These are phyloP conservation scores for Colletotrichum sidae DNA, from an alignment of 2,329 filamentous ascomycete species.

Conservation along the genomic window DNA sequence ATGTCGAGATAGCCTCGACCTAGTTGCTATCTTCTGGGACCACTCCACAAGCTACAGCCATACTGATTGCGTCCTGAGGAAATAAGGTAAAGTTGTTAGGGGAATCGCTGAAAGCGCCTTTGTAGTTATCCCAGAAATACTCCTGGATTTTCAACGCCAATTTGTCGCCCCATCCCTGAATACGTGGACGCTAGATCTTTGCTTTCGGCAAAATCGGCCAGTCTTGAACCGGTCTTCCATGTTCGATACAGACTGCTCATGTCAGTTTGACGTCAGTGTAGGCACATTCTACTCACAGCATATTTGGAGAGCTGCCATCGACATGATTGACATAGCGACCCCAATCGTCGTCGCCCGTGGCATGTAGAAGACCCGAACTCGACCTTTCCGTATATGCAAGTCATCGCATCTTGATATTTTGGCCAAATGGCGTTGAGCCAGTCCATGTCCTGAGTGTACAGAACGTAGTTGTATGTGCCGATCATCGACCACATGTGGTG, in stretches of 20 bases:
- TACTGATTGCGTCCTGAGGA: constrained; percentile 70
- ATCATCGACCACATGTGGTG: constrained; percentile 59
- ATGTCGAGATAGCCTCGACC: constrained; percentile 55
- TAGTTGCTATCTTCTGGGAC: constrained; percentile 47
- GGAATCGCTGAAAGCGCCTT: constrained; percentile 67
- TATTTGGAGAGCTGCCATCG: constrained; percentile 57
- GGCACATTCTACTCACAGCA: constrained; percentile 47
- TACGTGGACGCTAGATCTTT: constrained; percentile 58
- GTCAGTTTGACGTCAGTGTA: too few relatives aligned
- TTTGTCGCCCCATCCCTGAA: constrained; percentile 35
- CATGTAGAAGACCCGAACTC: constrained; percentile 51
- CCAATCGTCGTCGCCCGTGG: constrained; percentile 64
- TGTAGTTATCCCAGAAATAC: constrained; percentile 59
- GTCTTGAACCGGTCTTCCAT: constrained; percentile 56
- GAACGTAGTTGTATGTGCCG: constrained; percentile 65
- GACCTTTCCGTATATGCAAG: constrained; percentile 38
- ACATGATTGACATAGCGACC: constrained; percentile 60
- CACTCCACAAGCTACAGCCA: constrained; percentile 63
- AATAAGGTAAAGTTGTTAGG: constrained; percentile 61
- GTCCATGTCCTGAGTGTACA: constrained; percentile 49
- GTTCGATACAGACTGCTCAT: constrained; percentile 58
- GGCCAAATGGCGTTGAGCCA: constrained; percentile 39
- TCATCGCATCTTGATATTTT: too few relatives aligned
- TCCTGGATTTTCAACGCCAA: constrained; percentile 59
- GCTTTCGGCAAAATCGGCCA: constrained; percentile 50